Evolutionary conservation across 352 stramenopile species (phyloP).

Genomic region (Pythium vanterpoolii): DNA sequence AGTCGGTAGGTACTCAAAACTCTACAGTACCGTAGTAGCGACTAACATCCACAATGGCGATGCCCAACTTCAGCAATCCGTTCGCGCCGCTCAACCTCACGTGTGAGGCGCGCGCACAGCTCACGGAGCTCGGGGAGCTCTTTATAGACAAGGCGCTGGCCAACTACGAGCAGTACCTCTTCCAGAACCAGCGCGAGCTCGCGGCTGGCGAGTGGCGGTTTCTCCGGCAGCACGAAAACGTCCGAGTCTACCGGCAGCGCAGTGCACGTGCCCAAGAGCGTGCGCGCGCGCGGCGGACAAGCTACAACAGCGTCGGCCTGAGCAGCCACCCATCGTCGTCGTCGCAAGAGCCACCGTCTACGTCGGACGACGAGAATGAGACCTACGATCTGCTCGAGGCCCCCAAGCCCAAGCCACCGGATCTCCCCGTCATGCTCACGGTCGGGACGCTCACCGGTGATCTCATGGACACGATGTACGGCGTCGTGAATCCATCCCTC

Average conservation of each 20-base stretch:
- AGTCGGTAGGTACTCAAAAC: too few species aligned
- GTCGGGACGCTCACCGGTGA: constrained; percentile 38
- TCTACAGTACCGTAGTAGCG: too few species aligned
- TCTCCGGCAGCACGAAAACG: constrained; percentile 34
- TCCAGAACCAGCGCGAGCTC: constrained; percentile 30
- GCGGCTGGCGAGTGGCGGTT: constrained; percentile 47
- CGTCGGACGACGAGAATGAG: constrained; percentile 10
- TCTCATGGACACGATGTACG: constrained; percentile 52
- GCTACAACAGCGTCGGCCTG: neutral
- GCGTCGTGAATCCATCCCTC: constrained; percentile 38
- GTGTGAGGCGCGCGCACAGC: constrained; percentile 32
- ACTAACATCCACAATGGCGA: constrained; percentile 1
- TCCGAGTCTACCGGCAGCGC: constrained; percentile 24
- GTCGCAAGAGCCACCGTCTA: neutral
- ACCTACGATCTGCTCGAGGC: constrained; percentile 3
- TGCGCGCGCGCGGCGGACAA: neutral
- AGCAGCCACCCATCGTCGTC: neutral
- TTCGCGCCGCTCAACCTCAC: constrained; percentile 47
- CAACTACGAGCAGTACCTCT: constrained; percentile 44
- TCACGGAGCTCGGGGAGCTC: constrained; percentile 30
- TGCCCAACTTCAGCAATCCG: constrained; percentile 32
- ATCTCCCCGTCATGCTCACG: constrained; percentile 33
- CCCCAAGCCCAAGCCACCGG: constrained; percentile 5
- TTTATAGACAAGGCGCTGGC: constrained; percentile 43
- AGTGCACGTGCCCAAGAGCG: neutral